Evolutionary conservation across 768 basidiomycete genomes (phyloP).

Genomic region (Chalciporus piperatus): DNA sequence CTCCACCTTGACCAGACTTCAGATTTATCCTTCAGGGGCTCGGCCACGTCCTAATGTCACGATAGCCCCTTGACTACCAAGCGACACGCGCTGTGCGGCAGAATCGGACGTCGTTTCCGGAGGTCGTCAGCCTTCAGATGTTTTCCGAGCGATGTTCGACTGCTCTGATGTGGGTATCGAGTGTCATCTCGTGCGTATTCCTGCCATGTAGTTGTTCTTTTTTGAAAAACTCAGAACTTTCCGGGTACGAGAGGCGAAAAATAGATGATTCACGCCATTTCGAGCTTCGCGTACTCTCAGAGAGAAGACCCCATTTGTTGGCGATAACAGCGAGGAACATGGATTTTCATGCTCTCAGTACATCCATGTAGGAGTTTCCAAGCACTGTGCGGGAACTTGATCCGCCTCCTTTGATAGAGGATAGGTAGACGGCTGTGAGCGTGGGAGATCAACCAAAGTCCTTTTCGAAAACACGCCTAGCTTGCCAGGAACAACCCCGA

Average conservation of each 20-base stretch:
- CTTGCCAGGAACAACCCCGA: no score
- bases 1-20: not conserved
- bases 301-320: constrained; percentile 4
- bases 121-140: no score
- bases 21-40: not conserved
- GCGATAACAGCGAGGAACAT: constrained; percentile 12
- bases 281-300: not conserved
- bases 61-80: not conserved
- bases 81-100: no score
- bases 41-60: not conserved
- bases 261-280: not conserved
- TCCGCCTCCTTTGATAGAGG: not conserved
- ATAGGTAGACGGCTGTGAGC: no score
- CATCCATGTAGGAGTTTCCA: constrained; percentile 5
- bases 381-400: constrained; percentile 4
- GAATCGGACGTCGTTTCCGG: no score
- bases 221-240: not conserved
- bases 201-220: not conserved
- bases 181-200: not conserved
- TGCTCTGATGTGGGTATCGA: not conserved
- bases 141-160: no score
- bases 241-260: constrained; percentile 1
- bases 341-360: constrained; percentile 2
- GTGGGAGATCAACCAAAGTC: no score
- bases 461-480: no score